Conservation (phyloP, 345 rosid species). For the Murraya paniculata region DNA sequence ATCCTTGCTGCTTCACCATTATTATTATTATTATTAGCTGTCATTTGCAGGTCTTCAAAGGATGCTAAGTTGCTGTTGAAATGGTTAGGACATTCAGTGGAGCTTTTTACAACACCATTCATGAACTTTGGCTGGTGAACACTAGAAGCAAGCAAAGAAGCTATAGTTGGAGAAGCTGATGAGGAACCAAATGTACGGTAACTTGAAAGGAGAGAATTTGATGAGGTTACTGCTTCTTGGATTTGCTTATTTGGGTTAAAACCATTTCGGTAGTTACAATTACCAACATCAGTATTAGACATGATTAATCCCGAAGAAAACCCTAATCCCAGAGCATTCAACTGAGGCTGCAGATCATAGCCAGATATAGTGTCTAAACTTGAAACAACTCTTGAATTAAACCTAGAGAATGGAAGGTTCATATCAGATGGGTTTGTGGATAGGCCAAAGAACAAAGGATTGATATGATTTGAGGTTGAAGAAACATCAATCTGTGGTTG, state of each 20-base stretch:
- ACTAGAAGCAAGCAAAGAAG: conserved; percentile 53
- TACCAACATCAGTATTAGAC: conserved; percentile 20
- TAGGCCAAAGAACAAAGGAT: conserved; percentile 63
- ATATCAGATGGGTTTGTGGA: conserved; percentile 43
- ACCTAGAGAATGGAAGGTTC: conserved; percentile 48
- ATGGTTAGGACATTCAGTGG: conserved; percentile 33
- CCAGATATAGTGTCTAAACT: conserved; percentile 33
- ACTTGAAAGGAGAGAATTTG: conserved; percentile 51
- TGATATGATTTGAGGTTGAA: conserved; percentile 45
- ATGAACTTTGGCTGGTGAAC: conserved; percentile 47
- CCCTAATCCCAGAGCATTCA: conserved; percentile 60
- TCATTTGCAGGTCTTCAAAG: conserved; percentile 51
- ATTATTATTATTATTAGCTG: conserved; percentile 12
- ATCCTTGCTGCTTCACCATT: conserved; percentile 28
- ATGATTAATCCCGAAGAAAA: conserved; percentile 42
- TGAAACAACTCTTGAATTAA: conserved; percentile 36
- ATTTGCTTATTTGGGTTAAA: conserved; percentile 31
- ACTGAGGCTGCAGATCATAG: conserved; percentile 54
- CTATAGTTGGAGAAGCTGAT: conserved; percentile 42
- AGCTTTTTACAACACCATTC: conserved; percentile 30
- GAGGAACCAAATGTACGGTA: conserved; percentile 43
- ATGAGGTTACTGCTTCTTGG: conserved; percentile 36
- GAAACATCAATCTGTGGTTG: conserved; percentile 32
- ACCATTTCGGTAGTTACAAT: conserved; percentile 18
- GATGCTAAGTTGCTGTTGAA: conserved; percentile 40